Evolutionary conservation across 805 yeast genomes (phyloP).

Genomic region (Nakazawaea wickerhamii): DNA sequence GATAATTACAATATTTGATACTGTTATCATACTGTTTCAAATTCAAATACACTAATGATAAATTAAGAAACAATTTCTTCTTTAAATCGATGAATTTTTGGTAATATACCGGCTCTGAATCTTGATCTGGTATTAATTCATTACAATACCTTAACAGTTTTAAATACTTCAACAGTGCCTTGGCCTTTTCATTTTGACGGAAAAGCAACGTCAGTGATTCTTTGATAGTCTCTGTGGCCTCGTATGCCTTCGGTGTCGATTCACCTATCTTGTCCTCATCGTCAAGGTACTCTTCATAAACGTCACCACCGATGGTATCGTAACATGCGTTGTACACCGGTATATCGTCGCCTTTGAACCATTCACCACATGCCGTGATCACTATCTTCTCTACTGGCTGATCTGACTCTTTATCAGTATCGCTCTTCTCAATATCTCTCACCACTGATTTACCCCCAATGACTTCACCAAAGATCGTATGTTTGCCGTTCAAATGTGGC

Average conservation of each 20-base stretch:
- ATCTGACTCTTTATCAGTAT: conserved; percentile 39
- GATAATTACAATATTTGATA: conserved; percentile 47
- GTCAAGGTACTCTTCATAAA: conserved; percentile 73
- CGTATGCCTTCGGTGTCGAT: conserved; percentile 37
- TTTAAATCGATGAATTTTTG: conserved; percentile 45
- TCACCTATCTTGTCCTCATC: conserved; percentile 59
- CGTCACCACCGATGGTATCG: conserved; percentile 58
- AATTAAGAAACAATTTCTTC: conserved; percentile 47
- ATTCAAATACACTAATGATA: conserved; percentile 52
- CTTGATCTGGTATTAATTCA: conserved; percentile 68
- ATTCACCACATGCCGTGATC: conserved; percentile 56
- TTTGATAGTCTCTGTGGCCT: conserved; percentile 52
- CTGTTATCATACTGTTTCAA: conserved; percentile 43
- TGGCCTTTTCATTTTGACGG: conserved; percentile 51
- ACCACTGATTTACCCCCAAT: conserved; percentile 63
- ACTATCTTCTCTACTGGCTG: conserved; percentile 35
- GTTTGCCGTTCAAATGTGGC: conserved; percentile 72
- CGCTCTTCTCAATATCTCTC: conserved; percentile 53
- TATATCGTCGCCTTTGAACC: conserved; percentile 45
- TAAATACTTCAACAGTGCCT: conserved; percentile 58
- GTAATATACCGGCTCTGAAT: conserved; percentile 49
- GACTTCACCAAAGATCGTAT: conserved; percentile 73
- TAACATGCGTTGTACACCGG: conserved; percentile 64
- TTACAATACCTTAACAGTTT: conserved; percentile 66
- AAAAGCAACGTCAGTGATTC: conserved; percentile 60